Conservation (phyloP, 768 basidiomycete genomes). For the Megacollybia marginata region DNA sequence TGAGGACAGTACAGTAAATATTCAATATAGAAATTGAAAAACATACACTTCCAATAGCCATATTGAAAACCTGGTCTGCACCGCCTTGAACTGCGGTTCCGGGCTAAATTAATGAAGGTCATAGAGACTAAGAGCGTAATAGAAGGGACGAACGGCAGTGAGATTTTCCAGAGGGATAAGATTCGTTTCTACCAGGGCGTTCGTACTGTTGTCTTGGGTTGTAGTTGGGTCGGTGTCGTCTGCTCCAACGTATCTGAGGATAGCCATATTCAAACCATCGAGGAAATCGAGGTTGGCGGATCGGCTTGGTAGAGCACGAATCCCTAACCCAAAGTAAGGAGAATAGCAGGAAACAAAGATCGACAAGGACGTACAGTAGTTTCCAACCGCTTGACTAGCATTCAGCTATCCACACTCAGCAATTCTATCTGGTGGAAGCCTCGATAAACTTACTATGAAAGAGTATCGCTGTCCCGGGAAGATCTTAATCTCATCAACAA, state of each 20-base stretch:
- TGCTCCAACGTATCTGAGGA: conserved; percentile 31
- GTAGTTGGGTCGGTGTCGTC: conserved; percentile 19
- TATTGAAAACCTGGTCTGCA: conserved; percentile 18
- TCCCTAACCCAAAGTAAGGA: conserved; percentile 7
- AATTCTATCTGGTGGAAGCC: not conserved
- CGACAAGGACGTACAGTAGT: conserved; percentile 28
- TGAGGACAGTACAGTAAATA: not conserved
- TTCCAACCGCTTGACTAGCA: conserved; percentile 32
- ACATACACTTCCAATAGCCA: conserved; percentile 11
- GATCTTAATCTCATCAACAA: conserved; percentile 23
- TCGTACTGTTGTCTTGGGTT: conserved; percentile 3
- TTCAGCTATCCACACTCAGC: conserved; percentile 15
- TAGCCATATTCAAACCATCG: conserved; percentile 28
- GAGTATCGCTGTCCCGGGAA: conserved; percentile 31
- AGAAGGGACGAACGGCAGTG: conserved; percentile 1
- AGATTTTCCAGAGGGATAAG: conserved; percentile 8
- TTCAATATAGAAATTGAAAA: not conserved
- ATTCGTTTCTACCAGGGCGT: conserved; percentile 22
- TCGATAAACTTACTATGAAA: conserved; percentile 15
- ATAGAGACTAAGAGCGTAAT: not conserved
- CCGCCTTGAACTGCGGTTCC: conserved; percentile 16
- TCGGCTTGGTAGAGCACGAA: conserved; percentile 20
- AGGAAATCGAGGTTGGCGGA: conserved; percentile 16
- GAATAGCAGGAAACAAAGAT: not conserved
- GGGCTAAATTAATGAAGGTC: conserved; percentile 10